Base-by-base conservation (phyloP, 352 stramenopile genomes). In the Pythium folliculosum region DNA sequence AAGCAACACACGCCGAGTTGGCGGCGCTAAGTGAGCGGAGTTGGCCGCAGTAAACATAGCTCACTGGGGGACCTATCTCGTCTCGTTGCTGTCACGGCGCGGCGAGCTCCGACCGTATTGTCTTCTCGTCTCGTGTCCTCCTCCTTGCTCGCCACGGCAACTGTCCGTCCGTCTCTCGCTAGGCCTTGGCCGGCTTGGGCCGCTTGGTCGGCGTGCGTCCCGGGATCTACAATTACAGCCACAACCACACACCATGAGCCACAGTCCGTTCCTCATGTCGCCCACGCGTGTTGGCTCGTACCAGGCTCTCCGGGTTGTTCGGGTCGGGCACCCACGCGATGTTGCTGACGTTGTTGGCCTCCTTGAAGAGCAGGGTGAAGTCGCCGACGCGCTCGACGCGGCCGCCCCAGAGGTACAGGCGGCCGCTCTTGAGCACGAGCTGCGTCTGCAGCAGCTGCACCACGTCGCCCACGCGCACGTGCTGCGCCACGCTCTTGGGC, bases 281-380 rank as follows among this genome's bases (percentile, higher is more conserved):
- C 27, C 27, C 27, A 2, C 6, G 43, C 43, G 43, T 9, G 13
- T 9, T 23, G 7, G 27, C 27, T 32, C 77, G 52, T 43, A 94
- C 86, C 76, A 91, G 62, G 3, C 71, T 66, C 43, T 94, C 82
- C 0, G 81, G 82, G 62, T 92, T 90, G 45, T 73, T 77, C 17
- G 84, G 84, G 67, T 96, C 88, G 50, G 92, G 92, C 40, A 91
- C 81, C 81, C 88, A 96, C 32, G 85, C 81, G 66, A 94, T 70
- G 56, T 77, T 93, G 78, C 86, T 96, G 50, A 96, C 78, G 57
- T 96, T 94, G 63, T 76, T 52, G 32, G 73, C 76, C 73, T 96
- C 88, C 64, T 96, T 96, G 62, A 96, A 96, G 10, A 94, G 77
- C 80, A 94, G 69, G 14, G 88, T 77, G 71, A 94, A 96, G 50